Base-by-base conservation (phyloP, 2,329 filamentous ascomycete genomes). In the Colletotrichum sp. region DNA sequence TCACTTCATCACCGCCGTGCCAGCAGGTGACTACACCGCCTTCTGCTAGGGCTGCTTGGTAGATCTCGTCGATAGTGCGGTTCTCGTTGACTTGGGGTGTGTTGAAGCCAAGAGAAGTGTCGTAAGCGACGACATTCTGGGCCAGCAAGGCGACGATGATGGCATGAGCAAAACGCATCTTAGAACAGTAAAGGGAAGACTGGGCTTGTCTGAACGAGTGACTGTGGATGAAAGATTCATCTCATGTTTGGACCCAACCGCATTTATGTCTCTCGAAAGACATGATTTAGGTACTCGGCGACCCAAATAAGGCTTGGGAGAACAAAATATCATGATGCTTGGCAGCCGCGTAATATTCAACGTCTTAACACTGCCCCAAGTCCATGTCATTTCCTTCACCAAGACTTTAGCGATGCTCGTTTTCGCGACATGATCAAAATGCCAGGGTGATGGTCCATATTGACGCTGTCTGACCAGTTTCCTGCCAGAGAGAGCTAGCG, bases 21-120 rank as follows among this genome's bases (percentile, higher is more conserved):
- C 86, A 89, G 5, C 86, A 71, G 1, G 86, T 89, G 6, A 90
- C 83, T 2, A 85, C 80, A 3, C 84, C 85, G 10, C 86, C 86
- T 60, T 91, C 89, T 3, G 84, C 82, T n/a, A 89, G 78, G 0
- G 89, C 89, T 5, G 88, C 88, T 39, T 86, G 67, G 80, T 91
- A 85, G 10, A 91, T 88, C 62, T 89, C 83, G 15, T 90, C 87
- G 2, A 91, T 77, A 3, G 85, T 85, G 24, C 89, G 85, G 16
- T 83, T 89, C 67, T 90, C 88, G n/a, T 83, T 70, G 24, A 76
- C 66, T 12, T 71, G 71, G 26, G 72, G 65, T 8, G 55, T 69
- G 67, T 80, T 78, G 32, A 72, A 72, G 18, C 69, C 62, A 6
- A 72, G 62, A 13, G 55, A 32, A 12, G 13, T 67, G 60, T 72